A percentile compares a stretch with the other conserved stretches of the same genome.
These are phyloP conservation scores for Eimeria acervulina DNA, from an alignment of 169 alveolate species.

Conservation along the genomic window DNA sequence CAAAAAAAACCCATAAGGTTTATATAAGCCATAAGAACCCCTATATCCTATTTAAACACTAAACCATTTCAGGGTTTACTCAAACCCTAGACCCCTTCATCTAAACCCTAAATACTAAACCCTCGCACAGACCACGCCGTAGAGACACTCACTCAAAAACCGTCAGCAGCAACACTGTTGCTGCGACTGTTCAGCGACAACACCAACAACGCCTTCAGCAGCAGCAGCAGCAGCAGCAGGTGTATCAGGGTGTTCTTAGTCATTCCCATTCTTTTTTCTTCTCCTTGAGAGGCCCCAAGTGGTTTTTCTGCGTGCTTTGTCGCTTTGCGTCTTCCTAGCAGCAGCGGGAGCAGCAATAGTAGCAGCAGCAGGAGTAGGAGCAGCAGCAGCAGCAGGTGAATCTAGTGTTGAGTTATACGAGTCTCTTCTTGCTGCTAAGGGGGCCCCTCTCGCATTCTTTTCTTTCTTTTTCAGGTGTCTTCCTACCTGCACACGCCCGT, in stretches of 20 bases:
- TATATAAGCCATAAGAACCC: too few species aligned
- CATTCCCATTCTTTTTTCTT: not conserved
- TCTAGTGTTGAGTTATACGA: not conserved
- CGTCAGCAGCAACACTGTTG: too few species aligned
- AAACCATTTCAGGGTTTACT: too few species aligned
- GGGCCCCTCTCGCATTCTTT: not conserved
- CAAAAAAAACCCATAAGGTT: too few species aligned
- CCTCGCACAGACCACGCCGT: too few species aligned
- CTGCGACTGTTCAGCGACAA: not conserved
- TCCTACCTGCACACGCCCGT: not conserved
- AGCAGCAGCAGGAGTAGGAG: not conserved
- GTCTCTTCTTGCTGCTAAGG: not conserved
- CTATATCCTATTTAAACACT: too few species aligned
- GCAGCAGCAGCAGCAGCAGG: constrained; percentile 10
- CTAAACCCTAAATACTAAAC: too few species aligned
- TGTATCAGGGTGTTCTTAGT: not conserved
- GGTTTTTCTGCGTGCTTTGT: not conserved
- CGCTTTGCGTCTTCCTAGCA: not conserved
- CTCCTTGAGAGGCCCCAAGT: not conserved
- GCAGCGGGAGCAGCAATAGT: not conserved
- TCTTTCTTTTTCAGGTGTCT: not conserved
- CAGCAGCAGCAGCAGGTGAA: not conserved
- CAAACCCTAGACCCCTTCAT: too few species aligned
- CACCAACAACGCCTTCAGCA: not conserved
- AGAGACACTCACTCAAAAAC: too few species aligned